Evolutionary conservation across 2,329 filamentous ascomycete species (phyloP), one percentile per base, ranked within the genome.

Genomic region (Diplodia seriata): DNA sequence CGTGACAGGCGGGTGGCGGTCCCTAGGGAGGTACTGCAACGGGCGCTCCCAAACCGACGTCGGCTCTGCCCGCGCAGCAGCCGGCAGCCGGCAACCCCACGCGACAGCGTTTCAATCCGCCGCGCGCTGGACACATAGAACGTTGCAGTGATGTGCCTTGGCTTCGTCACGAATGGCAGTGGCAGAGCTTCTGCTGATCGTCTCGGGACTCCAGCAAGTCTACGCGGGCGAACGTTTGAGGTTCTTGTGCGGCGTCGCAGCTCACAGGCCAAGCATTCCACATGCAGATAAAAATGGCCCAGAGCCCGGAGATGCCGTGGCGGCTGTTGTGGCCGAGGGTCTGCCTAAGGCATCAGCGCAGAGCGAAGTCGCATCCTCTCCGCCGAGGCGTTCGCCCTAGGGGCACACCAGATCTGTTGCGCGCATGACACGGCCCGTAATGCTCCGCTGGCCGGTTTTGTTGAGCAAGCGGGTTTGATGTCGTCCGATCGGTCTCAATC

Each of bases 401-500:
- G 18, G 26, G 55, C 14, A 29, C 7, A 38, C 26, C 15, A 61
- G 56, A 51, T 50, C 47, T 47, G 43, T 31, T 47, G 43, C 31
- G 43, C 59, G 31, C 38, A 63, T 51, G 38, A 51, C n/a, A 63
- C 59, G 59, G 59, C 38, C 59, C 38, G 57, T 40, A 62, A 43
- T 20, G 40, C n/a, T 62, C 59, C 47, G 59, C 18, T 51, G 18
- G 29, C 26, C 29, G n/a, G 7, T 51, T 63, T 51, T 63, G 59
- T 51, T 38, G 59, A 29, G 59, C 31, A 51, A 4, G 2, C 20
- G 26, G 43, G 29, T 8, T 26, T 49, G 23, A 8, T 8, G 15
- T 47, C 56, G 6, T 51, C 11, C 8, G 11, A 9, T 18, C 29
- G 18, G 20, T 7, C 18, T 18, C 26, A 33, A 18, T 29, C 8